Evolutionary conservation across 768 basidiomycete genomes (phyloP).

Genomic region (Mycena filopes): DNA sequence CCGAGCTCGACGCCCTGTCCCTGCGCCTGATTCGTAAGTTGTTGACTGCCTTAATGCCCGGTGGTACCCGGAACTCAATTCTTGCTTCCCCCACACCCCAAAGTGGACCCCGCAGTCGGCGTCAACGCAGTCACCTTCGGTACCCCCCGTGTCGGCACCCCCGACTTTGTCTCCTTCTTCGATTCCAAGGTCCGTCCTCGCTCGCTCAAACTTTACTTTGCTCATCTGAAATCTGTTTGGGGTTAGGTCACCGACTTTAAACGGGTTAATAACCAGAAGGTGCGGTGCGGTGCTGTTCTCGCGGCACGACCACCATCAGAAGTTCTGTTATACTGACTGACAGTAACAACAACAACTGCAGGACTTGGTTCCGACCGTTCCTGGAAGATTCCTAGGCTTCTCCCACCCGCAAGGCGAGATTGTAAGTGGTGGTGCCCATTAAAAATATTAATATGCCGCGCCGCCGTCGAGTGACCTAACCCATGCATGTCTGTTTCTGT

Average conservation of each 20-base stretch:
- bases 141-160: conserved; percentile 63
- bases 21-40: conserved; percentile 50
- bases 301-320: conserved; percentile 29
- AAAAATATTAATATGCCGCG: no score
- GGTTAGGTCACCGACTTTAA: conserved; percentile 48
- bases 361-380: conserved; percentile 68
- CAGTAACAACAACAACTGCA: conserved; percentile 12
- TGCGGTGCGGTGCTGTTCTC: not conserved
- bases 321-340: conserved; percentile 7
- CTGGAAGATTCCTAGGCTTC: conserved; percentile 58
- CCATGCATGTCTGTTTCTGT: not conserved
- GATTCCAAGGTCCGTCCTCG: conserved; percentile 50
- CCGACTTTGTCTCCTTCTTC: conserved; percentile 61
- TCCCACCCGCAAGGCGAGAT: conserved; percentile 59
- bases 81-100: no score
- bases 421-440: no score
- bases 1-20: conserved; percentile 61
- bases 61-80: not conserved
- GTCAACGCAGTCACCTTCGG: conserved; percentile 60
- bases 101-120: conserved; percentile 31
- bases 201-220: not conserved
- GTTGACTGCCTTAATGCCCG: not conserved
- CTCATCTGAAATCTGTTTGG: conserved; percentile 12
- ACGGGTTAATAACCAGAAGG: conserved; percentile 53
- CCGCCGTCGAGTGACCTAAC: not conserved